Evolutionary conservation across 345 rosid genomes (phyloP), one percentile per base, ranked within the genome.

Genomic region (Heritiera fomes): DNA sequence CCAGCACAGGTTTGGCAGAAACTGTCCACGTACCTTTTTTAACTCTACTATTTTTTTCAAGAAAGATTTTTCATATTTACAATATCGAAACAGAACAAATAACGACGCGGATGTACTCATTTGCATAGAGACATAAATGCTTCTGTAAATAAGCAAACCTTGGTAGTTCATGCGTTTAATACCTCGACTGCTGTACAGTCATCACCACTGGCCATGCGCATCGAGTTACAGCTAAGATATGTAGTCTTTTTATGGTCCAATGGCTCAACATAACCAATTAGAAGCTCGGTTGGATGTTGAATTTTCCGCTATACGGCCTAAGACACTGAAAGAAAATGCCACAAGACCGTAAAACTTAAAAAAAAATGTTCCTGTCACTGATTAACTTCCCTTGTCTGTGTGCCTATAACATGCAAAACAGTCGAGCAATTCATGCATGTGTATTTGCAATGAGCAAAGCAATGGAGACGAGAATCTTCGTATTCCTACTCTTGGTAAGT

Each of bases 381-480:
- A 32, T 52, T 30, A 2, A 50, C 61, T 53, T 72, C 28, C 5
- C 3, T 32, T 70, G 11, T 18, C 20, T 47, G 12, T 70, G 55
- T 28, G 20, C 58, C 1, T 71, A 52, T 71, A 52, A 71, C 75
- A 71, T 52, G 75, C 61, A 52, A 71, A 34, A 14, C 23, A 50
- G 4, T 50, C 23, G 1, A 15, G 12, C 28, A 50, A 32, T 32
- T 32, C 30, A 5, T 71, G 46, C 52, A 45, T 45, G 60, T 8
- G 0, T 34, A 34, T 12, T 28, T 61, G 40, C 63, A 46, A 23
- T 62, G 49, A 34, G 52, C 41, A 71, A 43, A 47, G 41, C 73
- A 30, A 86, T 84, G 88, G 46, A 32, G 40, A 20, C 47, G 4
- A 66, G 34, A 47, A 40, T 23, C 59, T 32, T 50, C 1, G 55